Evolutionary conservation across 352 stramenopile species (phyloP).

Genomic region (Pythium scleroteichum): DNA sequence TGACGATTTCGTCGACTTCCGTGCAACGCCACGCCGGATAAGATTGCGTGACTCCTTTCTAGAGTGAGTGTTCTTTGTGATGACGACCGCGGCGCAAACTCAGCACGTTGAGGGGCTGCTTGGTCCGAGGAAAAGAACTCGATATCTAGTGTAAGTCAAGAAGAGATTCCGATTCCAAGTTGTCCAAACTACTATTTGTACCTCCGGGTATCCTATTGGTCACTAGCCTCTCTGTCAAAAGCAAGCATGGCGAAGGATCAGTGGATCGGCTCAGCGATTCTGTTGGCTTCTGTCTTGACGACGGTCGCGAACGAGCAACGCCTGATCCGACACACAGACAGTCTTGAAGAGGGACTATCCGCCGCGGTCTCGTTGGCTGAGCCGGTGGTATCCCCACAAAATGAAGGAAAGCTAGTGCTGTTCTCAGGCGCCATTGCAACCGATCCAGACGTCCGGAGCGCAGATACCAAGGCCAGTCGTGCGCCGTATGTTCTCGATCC

Average conservation of each 20-base stretch:
- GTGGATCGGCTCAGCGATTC: constrained; percentile 46
- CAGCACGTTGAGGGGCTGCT: constrained; percentile 24
- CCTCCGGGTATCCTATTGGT: background rate
- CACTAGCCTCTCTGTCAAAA: background rate
- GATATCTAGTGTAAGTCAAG: background rate
- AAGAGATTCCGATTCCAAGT: no score
- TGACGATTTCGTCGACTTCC: background rate
- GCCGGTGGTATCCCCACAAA: constrained; percentile 7
- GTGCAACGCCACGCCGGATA: background rate
- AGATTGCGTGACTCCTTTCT: background rate
- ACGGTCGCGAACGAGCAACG: constrained; percentile 57
- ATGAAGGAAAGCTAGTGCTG: constrained; percentile 33
- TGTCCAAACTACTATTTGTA: constrained; percentile 14
- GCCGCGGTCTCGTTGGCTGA: constrained; percentile 27
- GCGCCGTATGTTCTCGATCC: constrained; percentile 58
- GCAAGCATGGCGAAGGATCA: constrained; percentile 38
- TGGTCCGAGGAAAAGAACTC: constrained; percentile 31
- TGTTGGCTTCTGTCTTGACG: constrained; percentile 51
- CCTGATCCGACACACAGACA: constrained; percentile 46
- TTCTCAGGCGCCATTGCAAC: constrained; percentile 44
- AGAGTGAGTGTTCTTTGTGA: constrained; percentile 25
- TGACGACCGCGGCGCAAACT: constrained; percentile 45
- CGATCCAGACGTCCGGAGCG: constrained; percentile 21
- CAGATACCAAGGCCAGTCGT: constrained; percentile 20
- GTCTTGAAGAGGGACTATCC: constrained; percentile 52